Percentiles rank a stretch among this genome's conserved stretches.
Conservation (phyloP, 768 basidiomycete genomes). For the Panaeolus papilionaceus region DNA sequence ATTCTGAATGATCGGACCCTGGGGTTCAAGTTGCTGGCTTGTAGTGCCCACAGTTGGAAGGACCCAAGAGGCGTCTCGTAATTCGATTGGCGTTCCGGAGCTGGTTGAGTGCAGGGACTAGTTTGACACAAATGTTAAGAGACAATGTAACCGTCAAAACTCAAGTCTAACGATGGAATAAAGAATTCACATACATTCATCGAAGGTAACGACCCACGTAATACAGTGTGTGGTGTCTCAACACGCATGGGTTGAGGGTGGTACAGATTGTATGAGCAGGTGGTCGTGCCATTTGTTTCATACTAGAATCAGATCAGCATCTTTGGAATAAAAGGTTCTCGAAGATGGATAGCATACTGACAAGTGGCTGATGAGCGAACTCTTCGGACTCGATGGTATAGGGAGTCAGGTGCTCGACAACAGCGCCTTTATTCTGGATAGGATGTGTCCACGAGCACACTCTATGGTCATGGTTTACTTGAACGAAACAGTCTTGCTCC, state of each 20-base stretch:
- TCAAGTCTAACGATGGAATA: neutral
- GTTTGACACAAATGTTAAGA: neutral
- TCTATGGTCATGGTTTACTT: neutral
- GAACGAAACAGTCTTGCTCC: neutral
- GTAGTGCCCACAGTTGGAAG: neutral
- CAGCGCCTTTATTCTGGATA: neutral
- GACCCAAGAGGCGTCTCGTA: constrained; percentile 7
- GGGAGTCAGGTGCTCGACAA: too few species aligned
- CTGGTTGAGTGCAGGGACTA: neutral
- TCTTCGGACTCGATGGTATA: neutral
- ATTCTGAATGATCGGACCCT: neutral
- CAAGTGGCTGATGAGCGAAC: neutral
- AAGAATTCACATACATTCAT: constrained; percentile 10
- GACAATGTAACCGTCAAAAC: neutral
- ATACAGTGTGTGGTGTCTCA: neutral
- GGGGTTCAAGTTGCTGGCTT: neutral
- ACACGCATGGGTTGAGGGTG: neutral
- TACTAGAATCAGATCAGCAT: neutral
- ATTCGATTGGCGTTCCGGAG: neutral
- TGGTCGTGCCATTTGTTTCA: too few species aligned
- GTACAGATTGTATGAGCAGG: too few species aligned
- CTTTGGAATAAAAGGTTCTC: too few species aligned
- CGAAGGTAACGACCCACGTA: neutral
- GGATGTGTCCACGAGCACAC: neutral
- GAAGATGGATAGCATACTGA: too few species aligned